phyloP scores from a whole-genome alignment of 371 early-diverging fungal genomes.

The Mucor indicus region DNA sequence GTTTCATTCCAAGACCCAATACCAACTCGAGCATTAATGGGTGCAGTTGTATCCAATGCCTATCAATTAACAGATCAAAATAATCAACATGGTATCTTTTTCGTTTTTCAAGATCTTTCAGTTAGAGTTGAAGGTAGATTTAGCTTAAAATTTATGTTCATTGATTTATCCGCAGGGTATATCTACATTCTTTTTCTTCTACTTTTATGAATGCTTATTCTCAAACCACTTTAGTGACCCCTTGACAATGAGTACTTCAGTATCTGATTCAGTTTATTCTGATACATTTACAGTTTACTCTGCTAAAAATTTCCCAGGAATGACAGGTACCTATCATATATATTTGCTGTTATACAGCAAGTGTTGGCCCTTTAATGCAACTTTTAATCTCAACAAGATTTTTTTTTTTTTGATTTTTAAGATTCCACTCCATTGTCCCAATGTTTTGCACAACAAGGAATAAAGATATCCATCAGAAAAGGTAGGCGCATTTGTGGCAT shows the following conservation, averaged over 20 bases:
- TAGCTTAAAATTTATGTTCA: slow-evolving; percentile 43
- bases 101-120: slow-evolving; percentile 60
- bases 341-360: too few relatives aligned
- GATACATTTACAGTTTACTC: slow-evolving; percentile 45
- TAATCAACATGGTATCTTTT: slow-evolving; percentile 51
- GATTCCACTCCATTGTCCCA: slow-evolving; percentile 63
- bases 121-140: slow-evolving; percentile 45
- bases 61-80: slow-evolving; percentile 45
- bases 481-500: slow-evolving; percentile 23
- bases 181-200: too few relatives aligned
- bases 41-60: slow-evolving; percentile 52
- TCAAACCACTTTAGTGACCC: slow-evolving; percentile 26
- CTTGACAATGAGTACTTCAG: slow-evolving; percentile 29
- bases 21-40: slow-evolving; percentile 54
- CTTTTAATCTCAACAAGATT: not conserved
- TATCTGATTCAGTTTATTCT: slow-evolving; percentile 24
- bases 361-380: too few relatives aligned
- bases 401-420: slow-evolving; percentile 37
- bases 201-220: slow-evolving; percentile 27
- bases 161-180: slow-evolving; percentile 29
- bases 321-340: slow-evolving; percentile 47
- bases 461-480: slow-evolving; percentile 65
- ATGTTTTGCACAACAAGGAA: slow-evolving; percentile 64
- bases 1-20: slow-evolving; percentile 23
- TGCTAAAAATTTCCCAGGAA: slow-evolving; percentile 59